Base-by-base conservation (phyloP, 2,329 filamentous ascomycete genomes). In the Sphaerulina musiva region DNA sequence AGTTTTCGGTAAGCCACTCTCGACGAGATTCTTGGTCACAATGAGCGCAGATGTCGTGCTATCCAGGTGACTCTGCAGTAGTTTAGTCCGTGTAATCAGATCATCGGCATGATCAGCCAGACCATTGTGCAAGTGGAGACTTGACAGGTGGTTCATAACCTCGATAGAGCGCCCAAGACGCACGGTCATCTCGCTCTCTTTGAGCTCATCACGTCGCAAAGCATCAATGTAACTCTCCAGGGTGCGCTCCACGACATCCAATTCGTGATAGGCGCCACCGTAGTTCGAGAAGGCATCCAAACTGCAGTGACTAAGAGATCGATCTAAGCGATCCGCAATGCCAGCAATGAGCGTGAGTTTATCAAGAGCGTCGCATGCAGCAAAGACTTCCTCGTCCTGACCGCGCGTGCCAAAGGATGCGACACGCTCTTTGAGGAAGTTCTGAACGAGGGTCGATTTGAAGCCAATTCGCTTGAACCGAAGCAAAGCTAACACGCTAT, bases 171-270 rank as follows among this genome's bases (percentile, higher is more conserved):
- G 83, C 64, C 92, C 85, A 38, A 97, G 76, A 67, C 95, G 89
- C 23, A 82, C 82, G 0, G 87, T 84, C 66, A 90, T 90, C 64
- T 89, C 85, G 69, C 86, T 83, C 72, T 92, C 87, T 70, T 90
- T 90, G 46, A 97, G 74, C 53, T 95, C 90, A 62, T 95, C 90
- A 49, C 83, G 84, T 59, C 89, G 85, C 51, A 96, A 70, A 5
- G 83, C 83, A 60, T 96, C 91, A 53, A 97, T 87, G 82, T 90
- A 95, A 52, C 80, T 81, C 66, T 95, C 95, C 47, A 97, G 73
- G 0, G 88, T 87, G 54, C 90, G 81, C 73, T 98, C 93, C 9
- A 97, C 89, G 0, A 91, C 89, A 68, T 95, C 89, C 48, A 97
- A 77, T 70, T 97, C 93, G 63, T 89, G 88, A 54, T 93, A 72